Evolutionary conservation across 2,329 filamentous ascomycete species (phyloP).

Genomic region (Ophiostoma himal-ulmi): DNA sequence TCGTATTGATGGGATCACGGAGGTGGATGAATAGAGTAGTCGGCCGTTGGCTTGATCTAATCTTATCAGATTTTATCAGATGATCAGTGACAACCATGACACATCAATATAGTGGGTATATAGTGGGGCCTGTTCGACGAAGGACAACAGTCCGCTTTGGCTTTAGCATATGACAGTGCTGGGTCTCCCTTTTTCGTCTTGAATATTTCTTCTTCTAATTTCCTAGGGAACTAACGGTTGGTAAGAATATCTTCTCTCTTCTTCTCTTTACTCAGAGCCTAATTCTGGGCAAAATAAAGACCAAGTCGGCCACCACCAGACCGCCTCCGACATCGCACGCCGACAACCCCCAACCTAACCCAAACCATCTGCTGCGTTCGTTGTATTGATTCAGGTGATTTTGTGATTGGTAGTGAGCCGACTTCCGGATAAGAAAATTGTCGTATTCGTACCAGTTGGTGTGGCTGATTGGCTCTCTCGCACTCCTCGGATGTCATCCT

Average conservation of each 20-base stretch:
- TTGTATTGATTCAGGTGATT: background rate
- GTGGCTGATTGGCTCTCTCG: background rate
- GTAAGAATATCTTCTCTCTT: background rate
- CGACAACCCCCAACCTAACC: background rate
- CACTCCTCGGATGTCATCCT: too few relatives aligned
- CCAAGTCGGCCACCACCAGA: background rate
- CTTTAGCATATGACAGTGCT: background rate
- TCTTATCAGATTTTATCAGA: conserved; percentile 28
- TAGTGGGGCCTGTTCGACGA: background rate
- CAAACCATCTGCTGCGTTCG: background rate
- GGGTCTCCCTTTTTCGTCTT: background rate
- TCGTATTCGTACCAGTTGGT: background rate
- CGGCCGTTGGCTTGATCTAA: conserved; percentile 7
- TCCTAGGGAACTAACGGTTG: background rate
- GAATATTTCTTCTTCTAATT: conserved; percentile 1
- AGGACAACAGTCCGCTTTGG: background rate
- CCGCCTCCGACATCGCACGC: conserved; percentile 3
- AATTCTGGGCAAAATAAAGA: background rate
- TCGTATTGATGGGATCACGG: background rate
- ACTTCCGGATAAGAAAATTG: background rate
- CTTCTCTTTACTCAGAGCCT: background rate
- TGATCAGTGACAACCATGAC: conserved; percentile 21
- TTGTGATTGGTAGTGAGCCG: background rate
- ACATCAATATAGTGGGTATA: background rate
- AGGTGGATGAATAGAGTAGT: background rate